phyloP scores from a whole-genome alignment of 1,284 basidiomycete genomes.

The Cryptococcus sp. region DNA sequence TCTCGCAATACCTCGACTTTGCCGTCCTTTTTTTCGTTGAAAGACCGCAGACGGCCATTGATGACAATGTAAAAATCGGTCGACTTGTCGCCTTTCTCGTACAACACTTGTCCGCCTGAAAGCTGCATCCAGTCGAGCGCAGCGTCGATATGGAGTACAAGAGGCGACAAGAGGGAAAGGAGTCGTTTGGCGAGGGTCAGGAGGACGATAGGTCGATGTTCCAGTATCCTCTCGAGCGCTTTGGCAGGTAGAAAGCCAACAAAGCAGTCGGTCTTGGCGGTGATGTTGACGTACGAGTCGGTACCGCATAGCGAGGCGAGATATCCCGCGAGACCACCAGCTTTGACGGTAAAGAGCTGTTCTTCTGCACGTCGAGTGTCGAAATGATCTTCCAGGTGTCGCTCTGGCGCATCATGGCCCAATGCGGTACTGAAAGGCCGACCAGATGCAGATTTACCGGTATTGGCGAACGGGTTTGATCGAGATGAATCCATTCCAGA shows the following conservation, averaged over 20 bases:
- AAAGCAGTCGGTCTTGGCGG: conserved; percentile 92
- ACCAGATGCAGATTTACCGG: too few species aligned
- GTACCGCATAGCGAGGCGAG: conserved; percentile 88
- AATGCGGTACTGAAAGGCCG: conserved; percentile 37
- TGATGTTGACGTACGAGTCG: conserved; percentile 90
- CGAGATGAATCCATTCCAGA: conserved; percentile 12
- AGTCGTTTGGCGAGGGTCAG: conserved; percentile 94
- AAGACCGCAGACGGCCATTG: conserved; percentile 86
- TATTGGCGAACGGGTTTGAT: conserved; percentile 12
- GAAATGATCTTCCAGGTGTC: conserved; percentile 9
- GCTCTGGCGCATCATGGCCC: conserved; percentile 18
- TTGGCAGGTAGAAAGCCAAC: conserved; percentile 89
- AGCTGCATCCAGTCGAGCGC: conserved; percentile 98
- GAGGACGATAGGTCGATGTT: conserved; percentile 89
- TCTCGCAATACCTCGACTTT: conserved; percentile 80
- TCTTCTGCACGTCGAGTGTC: conserved; percentile 39
- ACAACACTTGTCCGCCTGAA: conserved; percentile 75
- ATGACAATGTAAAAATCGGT: conserved; percentile 99
- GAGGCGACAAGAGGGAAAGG: conserved; percentile 85
- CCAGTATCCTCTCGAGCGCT: conserved; percentile 82
- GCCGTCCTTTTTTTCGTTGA: conserved; percentile 57
- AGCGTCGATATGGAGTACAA: conserved; percentile 92
- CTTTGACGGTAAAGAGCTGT: conserved; percentile 83
- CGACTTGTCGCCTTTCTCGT: conserved; percentile 80
- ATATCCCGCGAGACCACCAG: conserved; percentile 97